Evolutionary conservation across 495 filamentous ascomycete species (phyloP).

Genomic region (Penicillium verhagenii): DNA sequence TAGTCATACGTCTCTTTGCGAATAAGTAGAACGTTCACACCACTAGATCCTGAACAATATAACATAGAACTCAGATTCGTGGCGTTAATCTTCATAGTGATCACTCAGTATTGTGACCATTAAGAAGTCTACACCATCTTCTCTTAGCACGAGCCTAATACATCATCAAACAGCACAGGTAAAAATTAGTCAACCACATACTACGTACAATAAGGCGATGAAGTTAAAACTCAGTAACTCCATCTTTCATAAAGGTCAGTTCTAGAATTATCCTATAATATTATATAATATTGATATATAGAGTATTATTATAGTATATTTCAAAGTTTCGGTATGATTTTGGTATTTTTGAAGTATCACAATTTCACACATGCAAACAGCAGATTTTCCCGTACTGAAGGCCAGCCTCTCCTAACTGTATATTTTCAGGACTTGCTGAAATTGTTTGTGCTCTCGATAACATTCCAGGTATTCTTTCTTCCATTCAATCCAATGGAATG

Average conservation of each 20-base stretch:
- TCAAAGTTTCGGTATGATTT: too few relatives aligned
- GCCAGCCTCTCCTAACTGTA: too few relatives aligned
- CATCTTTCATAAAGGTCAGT: not conserved
- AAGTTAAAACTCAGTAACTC: not conserved
- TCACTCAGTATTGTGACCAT: not conserved
- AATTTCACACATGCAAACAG: too few relatives aligned
- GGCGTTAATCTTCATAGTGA: not conserved
- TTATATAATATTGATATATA: too few relatives aligned
- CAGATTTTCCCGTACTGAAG: too few relatives aligned
- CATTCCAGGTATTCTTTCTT: slow-evolving; percentile 24
- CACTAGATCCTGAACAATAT: not conserved
- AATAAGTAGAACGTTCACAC: too few relatives aligned
- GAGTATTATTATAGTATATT: too few relatives aligned
- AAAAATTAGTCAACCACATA: not conserved
- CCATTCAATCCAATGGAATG: slow-evolving; percentile 34
- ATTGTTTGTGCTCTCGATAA: slow-evolving; percentile 29
- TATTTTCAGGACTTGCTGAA: too few relatives aligned
- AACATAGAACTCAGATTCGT: not conserved
- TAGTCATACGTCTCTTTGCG: not conserved
- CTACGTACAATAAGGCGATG: not conserved
- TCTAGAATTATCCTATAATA: too few relatives aligned
- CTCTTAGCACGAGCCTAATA: not conserved
- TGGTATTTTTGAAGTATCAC: too few relatives aligned
- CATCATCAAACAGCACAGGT: not conserved
- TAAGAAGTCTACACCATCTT: not conserved